phyloP scores from a whole-genome alignment of 2,329 filamentous ascomycete genomes.

The Pseudogymnoascus sp. region DNA sequence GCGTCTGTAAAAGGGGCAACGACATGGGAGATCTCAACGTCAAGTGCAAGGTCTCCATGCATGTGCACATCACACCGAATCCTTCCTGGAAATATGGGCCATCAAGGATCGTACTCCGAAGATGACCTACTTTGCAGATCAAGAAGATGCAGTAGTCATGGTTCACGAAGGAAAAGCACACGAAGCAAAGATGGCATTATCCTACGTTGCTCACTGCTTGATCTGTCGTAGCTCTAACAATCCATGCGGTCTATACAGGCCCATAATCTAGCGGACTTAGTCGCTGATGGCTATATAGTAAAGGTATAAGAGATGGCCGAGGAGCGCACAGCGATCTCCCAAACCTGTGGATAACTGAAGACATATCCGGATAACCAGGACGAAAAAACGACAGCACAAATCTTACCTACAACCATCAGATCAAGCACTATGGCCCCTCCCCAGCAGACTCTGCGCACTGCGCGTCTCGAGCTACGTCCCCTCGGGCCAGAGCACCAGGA shows the following conservation, averaged over 20 bases:
- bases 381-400: background rate
- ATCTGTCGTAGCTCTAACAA: background rate
- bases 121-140: background rate
- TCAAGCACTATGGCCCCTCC: background rate
- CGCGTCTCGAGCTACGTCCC: background rate
- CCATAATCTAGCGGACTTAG: background rate
- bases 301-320: background rate
- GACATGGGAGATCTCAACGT: background rate
- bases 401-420: background rate
- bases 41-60: background rate
- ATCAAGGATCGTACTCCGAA: background rate
- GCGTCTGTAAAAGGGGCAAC: background rate
- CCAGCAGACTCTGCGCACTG: background rate
- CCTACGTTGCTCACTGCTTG: background rate
- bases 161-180: background rate
- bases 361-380: background rate
- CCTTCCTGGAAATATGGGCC: conserved; percentile 1
- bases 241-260: background rate
- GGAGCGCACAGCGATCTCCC: background rate
- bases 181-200: background rate
- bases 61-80: background rate
- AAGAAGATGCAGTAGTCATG: background rate
- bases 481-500: background rate
- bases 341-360: background rate
- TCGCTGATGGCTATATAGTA: background rate